These are phyloP conservation scores for Marvania coccoides DNA, from an alignment of 139 green algal genomes.

Conservation along the genomic window DNA sequence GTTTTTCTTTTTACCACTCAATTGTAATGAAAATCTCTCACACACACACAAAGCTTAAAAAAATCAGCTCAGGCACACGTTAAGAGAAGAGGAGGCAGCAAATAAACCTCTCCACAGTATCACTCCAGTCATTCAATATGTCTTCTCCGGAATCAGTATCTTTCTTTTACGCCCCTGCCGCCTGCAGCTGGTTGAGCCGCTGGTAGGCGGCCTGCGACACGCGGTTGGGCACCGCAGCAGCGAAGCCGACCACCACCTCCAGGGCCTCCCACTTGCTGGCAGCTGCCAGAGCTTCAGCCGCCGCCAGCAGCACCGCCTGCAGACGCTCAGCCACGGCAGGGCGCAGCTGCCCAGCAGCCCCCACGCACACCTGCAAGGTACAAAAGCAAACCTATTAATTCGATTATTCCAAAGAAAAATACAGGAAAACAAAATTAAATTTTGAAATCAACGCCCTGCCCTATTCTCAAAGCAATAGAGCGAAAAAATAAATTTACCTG, in stretches of 20 bases:
- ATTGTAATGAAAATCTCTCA: neutral
- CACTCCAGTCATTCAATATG: neutral
- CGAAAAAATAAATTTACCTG: too few relatives aligned
- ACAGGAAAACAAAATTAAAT: too few relatives aligned
- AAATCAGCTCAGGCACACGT: too few relatives aligned
- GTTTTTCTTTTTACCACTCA: neutral
- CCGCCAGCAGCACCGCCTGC: conserved; percentile 26
- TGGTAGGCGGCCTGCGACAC: conserved; percentile 27
- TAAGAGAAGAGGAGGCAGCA: too few relatives aligned
- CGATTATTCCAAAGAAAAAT: too few relatives aligned
- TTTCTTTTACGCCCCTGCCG: conserved; percentile 1
- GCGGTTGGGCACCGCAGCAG: conserved; percentile 22
- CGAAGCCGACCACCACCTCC: conserved; percentile 24
- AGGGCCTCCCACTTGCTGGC: conserved; percentile 12
- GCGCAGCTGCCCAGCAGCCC: conserved; percentile 1
- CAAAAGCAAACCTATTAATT: too few relatives aligned
- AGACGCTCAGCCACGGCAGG: conserved; percentile 24
- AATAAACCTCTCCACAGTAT: conserved; percentile 2
- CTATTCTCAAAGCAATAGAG: too few relatives aligned
- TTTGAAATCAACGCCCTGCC: too few relatives aligned
- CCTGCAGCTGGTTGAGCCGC: conserved; percentile 32
- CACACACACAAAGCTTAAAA: neutral
- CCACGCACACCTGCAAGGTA: neutral
- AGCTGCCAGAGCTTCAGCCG: conserved; percentile 15
- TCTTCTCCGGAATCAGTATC: neutral